Conservation (phyloP, 2,329 filamentous ascomycete species). For the Alternaria solani region DNA sequence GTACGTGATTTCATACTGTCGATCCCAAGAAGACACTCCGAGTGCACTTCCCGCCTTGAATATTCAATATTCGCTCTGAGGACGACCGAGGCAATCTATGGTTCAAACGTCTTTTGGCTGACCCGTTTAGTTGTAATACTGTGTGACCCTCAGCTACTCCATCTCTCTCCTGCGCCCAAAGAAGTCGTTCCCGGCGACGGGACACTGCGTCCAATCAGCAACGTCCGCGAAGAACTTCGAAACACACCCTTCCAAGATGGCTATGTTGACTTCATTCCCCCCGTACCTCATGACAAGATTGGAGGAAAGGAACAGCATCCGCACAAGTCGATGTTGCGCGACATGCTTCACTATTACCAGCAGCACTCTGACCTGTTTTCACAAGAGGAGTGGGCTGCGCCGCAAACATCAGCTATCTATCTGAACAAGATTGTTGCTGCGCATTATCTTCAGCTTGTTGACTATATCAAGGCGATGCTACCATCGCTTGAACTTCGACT, state of each 20-base stretch:
- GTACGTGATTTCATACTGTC: conserved; percentile 22
- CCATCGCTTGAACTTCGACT: conserved; percentile 44
- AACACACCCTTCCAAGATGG: conserved; percentile 43
- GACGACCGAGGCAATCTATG: not conserved
- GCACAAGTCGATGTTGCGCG: conserved; percentile 38
- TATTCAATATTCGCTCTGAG: no score
- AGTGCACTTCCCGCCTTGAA: no score
- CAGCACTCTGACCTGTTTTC: conserved; percentile 31
- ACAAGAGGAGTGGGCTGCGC: conserved; percentile 30
- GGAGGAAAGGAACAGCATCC: conserved; percentile 23
- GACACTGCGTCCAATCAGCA: conserved; percentile 4
- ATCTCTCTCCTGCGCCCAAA: conserved; percentile 23
- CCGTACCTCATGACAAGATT: conserved; percentile 1
- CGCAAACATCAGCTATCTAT: conserved; percentile 36
- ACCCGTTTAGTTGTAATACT: conserved; percentile 38
- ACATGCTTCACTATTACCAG: conserved; percentile 40
- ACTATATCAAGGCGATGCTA: conserved; percentile 48
- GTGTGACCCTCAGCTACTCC: conserved; percentile 40
- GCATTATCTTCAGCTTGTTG: conserved; percentile 43
- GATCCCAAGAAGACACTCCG: not conserved
- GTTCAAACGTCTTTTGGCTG: not conserved
- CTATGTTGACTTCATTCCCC: conserved; percentile 42
- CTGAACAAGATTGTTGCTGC: conserved; percentile 47
- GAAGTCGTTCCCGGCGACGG: conserved; percentile 15
- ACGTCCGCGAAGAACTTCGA: conserved; percentile 10